Base-by-base conservation (phyloP, 1,284 basidiomycete species). In the Ceratobasidium sp. region DNA sequence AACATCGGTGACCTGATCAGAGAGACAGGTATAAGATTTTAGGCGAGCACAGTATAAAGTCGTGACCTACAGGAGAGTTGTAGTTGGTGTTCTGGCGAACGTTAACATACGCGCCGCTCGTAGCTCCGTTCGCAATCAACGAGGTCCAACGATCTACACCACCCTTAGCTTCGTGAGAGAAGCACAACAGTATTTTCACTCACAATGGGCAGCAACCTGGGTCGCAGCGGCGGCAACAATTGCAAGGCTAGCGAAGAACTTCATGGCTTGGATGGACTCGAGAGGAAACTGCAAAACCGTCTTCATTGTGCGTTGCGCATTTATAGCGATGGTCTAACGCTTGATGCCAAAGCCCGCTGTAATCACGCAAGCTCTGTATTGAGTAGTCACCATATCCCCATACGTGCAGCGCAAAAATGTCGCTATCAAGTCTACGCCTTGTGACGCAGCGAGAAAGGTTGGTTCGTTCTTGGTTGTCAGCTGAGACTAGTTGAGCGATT, bases 1-100 rank as follows among this genome's bases (percentile, higher is more conserved):
- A 26, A 85, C 83, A 76, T 83, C 82, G 11, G 82, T 84, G 49
- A 84, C 82, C 85, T 83, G 47, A 7, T 16, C 16, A 28, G 23
- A 63, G 13, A 28, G 14, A 9, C 8, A 32, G n/a, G 3, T 9
- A 13, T 50, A 14, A 63, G 47, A 13, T 9, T 63, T 6, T 50
- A 23, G 21, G 16, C 47, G n/a, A 23, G 8, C 26, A 35, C 8
- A 9, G 23, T 9, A n/a, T 7, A 6, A 32, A 49, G 11, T 23
- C 46, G 9, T 13, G 2, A 38, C 73, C 9, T 64, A 75, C 75
- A 2, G 75, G 75, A 23, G 41, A 54, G 35, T 67, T 62, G 57
- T 58, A 73, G 50, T 75, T 72, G 18, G 71, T 71, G 44, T 75
- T 75, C 52, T 74, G 70, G 55, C 69, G 72, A 49, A 74, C 73